Percentiles rank a stretch among this genome's conserved stretches.
Evolutionary conservation across 306 rosid genomes (phyloP).

Genomic region (Vachellia pachyceras): DNA sequence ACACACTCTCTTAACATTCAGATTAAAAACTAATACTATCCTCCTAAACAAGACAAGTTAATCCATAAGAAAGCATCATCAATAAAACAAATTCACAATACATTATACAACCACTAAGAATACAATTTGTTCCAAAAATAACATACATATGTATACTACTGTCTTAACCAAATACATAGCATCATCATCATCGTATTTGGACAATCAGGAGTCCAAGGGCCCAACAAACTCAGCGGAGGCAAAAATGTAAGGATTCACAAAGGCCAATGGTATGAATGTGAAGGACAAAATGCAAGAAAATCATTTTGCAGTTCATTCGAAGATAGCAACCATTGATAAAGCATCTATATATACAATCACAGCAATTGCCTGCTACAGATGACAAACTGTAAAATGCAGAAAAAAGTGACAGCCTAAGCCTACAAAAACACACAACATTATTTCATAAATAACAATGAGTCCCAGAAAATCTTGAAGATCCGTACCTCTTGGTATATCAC

Average conservation of each 20-base stretch:
- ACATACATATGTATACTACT: neutral
- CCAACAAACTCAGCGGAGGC: neutral
- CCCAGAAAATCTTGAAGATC: slow-evolving; percentile 18
- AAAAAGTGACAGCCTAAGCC: slow-evolving; percentile 15
- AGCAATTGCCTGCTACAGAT: neutral
- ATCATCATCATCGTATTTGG: neutral
- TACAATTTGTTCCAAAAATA: neutral
- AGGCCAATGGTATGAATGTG: neutral
- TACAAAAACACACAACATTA: neutral
- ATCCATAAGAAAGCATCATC: no score
- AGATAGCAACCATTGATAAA: slow-evolving; percentile 18
- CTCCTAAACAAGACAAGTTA: neutral
- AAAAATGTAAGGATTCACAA: neutral
- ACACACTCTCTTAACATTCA: neutral
- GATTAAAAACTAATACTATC: neutral
- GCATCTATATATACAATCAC: neutral
- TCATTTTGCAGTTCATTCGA: neutral
- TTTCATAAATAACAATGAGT: slow-evolving; percentile 11
- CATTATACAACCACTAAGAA: neutral
- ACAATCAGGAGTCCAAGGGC: neutral
- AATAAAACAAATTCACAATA: slow-evolving; percentile 6
- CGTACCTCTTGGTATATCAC: slow-evolving; percentile 60
- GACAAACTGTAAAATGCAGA: slow-evolving; percentile 1
- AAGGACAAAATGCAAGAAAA: neutral
- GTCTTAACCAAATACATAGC: no score